Percentiles rank a stretch among this genome's conserved stretches.
These are phyloP conservation scores for Cordia subcordata DNA, from an alignment of 257 asterid species.

Conservation along the genomic window DNA sequence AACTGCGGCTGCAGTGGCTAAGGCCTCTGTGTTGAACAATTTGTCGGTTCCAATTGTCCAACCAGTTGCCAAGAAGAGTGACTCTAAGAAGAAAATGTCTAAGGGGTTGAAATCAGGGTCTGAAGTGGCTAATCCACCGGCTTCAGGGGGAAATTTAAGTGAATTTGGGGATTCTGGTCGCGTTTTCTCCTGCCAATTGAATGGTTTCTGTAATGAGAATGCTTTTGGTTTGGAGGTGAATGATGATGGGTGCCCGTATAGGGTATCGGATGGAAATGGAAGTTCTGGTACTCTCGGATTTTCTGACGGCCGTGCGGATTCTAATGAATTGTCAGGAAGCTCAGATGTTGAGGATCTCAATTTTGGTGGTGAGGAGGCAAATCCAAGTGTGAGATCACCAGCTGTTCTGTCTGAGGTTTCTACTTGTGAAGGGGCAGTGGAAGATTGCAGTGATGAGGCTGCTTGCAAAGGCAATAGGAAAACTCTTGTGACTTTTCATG, in stretches of 20 bases:
- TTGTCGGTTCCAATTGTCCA: slow-evolving; percentile 64
- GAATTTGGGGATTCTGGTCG: slow-evolving; percentile 12
- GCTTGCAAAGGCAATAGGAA: slow-evolving; percentile 25
- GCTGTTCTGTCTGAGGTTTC: slow-evolving; percentile 28
- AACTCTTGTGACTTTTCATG: slow-evolving; percentile 43
- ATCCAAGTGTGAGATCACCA: slow-evolving; percentile 20
- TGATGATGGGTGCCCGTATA: slow-evolving; percentile 6
- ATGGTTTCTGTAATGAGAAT: slow-evolving; percentile 10
- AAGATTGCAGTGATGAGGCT: slow-evolving; percentile 29
- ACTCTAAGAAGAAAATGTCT: slow-evolving; percentile 19
- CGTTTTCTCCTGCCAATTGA: slow-evolving; percentile 14
- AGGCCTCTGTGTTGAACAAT: slow-evolving; percentile 21
- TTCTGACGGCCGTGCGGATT: slow-evolving; percentile 40
- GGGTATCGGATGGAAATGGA: slow-evolving; percentile 30
- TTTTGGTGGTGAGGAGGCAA: slow-evolving; percentile 24
- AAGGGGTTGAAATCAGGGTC: too few species aligned
- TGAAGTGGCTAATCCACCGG: too few species aligned
- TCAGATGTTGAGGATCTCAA: slow-evolving; percentile 57
- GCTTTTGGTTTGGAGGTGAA: slow-evolving; percentile 6
- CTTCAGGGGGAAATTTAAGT: too few species aligned
- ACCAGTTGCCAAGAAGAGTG: slow-evolving; percentile 52
- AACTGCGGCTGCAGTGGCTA: slow-evolving; percentile 54
- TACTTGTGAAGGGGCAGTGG: slow-evolving; percentile 22
- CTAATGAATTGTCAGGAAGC: slow-evolving; percentile 43
- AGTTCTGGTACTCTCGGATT: slow-evolving; percentile 62